phyloP scores from a whole-genome alignment of 2,329 filamentous ascomycete genomes.

The Gremmenia infestans region DNA sequence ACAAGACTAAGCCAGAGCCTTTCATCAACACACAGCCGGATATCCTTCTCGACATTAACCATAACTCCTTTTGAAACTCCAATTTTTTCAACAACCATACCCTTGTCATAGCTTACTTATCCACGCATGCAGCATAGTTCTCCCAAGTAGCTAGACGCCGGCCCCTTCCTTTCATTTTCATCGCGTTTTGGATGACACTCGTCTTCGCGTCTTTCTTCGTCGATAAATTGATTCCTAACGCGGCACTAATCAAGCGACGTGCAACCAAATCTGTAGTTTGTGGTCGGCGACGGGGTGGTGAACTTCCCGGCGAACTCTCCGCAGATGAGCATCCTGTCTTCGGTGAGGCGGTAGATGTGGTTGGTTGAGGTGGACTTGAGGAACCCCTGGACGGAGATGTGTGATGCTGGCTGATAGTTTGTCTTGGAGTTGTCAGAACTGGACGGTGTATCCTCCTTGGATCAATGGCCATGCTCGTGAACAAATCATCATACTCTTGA shows the following conservation, averaged over 20 bases:
- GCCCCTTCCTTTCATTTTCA: not conserved
- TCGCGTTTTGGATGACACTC: not conserved
- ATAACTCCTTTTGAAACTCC: not conserved
- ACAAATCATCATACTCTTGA: not conserved
- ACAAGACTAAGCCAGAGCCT: no score
- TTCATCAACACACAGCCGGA: not conserved
- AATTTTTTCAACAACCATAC: not conserved
- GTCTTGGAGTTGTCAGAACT: not conserved
- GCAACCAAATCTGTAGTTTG: constrained; percentile 8
- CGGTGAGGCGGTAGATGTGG: not conserved
- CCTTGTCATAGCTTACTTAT: not conserved
- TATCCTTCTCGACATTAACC: not conserved
- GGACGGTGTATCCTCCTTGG: not conserved
- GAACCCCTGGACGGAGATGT: not conserved
- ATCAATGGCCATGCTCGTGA: not conserved
- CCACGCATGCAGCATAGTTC: not conserved
- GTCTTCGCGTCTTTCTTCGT: constrained; percentile 7
- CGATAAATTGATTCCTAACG: constrained; percentile 3
- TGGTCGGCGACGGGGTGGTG: not conserved
- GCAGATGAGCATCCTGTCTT: no score
- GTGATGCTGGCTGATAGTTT: not conserved
- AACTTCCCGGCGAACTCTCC: not conserved
- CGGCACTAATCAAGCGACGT: constrained; percentile 4
- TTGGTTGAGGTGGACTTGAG: not conserved
- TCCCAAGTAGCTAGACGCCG: not conserved